A percentile compares a stretch with the other conserved stretches of the same genome.
Conservation (phyloP, 768 basidiomycete genomes). For the Goffeauzyma gilvescens region DNA sequence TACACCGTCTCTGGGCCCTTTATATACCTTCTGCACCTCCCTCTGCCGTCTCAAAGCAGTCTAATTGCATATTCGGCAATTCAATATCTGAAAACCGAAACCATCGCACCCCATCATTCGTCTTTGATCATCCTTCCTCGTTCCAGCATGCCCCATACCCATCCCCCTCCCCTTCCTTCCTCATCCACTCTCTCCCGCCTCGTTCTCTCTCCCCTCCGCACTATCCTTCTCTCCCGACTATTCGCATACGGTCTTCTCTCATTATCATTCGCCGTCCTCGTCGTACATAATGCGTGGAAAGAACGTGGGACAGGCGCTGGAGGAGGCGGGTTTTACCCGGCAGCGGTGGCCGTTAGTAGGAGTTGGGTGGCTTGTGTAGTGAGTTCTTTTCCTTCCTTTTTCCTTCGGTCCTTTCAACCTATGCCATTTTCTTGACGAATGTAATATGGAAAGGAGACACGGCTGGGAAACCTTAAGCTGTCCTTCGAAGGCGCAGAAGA, state of each 20-base stretch:
- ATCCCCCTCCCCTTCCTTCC: no score
- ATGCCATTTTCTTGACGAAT: background rate
- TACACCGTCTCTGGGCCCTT: no score
- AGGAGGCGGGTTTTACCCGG: conserved; percentile 89
- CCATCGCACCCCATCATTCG: no score
- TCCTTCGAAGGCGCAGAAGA: no score
- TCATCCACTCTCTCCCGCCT: no score
- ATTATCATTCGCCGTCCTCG: conserved; percentile 47
- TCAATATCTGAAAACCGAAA: no score
- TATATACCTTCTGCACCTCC: no score
- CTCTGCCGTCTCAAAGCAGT: no score
- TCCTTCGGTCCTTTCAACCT: background rate
- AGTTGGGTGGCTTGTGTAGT: conserved; percentile 87
- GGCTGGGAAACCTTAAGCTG: background rate
- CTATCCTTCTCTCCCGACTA: conserved; percentile 27
- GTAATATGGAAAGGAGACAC: background rate
- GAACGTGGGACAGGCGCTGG: conserved; percentile 42
- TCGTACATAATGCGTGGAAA: conserved; percentile 60
- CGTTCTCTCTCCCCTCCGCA: no score
- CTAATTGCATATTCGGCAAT: no score
- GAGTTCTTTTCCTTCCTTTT: conserved; percentile 19
- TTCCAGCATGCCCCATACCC: no score
- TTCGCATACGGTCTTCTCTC: conserved; percentile 53
- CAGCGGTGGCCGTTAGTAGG: conserved; percentile 77
- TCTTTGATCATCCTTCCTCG: no score